Base-by-base conservation (phyloP, 2,329 filamentous ascomycete species). In the Chalara sp. region DNA sequence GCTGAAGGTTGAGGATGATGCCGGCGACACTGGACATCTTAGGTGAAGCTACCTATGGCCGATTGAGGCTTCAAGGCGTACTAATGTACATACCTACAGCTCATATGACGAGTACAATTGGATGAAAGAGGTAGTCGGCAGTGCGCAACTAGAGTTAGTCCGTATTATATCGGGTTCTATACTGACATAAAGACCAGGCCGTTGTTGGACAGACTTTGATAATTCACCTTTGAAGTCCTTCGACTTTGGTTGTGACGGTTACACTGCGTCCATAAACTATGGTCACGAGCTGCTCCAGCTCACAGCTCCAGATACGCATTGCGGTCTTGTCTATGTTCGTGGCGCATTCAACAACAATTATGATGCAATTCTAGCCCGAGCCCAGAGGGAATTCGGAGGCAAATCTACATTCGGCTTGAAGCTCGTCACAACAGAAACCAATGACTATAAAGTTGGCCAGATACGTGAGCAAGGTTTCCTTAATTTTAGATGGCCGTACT, bases 231-330 rank as follows among this genome's bases (percentile, higher is more conserved):
- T 21, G 21, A 56, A 55, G 44, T 55, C 55, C 5, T 54, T 37
- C 5, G 57, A 59, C 39, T 58, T 58, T 44, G 57, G 57, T 12
- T 35, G 46, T 13, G 51, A 54, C 48, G 57, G 57, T 12, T 53
- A 55, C 46, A 59, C 55, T 1, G 55, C 52, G 21, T 59, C 57
- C 1, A 8, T 59, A 42, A 56, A 44, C 13, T 51, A 58, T 37
- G 56, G 54, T 48, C 57, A 59, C 28, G 55, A 58, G 40, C 43
- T 59, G n/a, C 35, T 59, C 13, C 57, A 59, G 39, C 40, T 59
- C 13, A 56, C 57, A 11, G 55, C 57, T 7, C 57, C 57, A 1
- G 57, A 59, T 45, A 44, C 49, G 3, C 44, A 32, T 3, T 58
- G 55, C 41, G 56, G 57, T 6, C n/a, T 59, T 10, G 56, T 55